phyloP scores from a whole-genome alignment of 2,329 filamentous ascomycete genomes.

The Neocucurbitaria cava region DNA sequence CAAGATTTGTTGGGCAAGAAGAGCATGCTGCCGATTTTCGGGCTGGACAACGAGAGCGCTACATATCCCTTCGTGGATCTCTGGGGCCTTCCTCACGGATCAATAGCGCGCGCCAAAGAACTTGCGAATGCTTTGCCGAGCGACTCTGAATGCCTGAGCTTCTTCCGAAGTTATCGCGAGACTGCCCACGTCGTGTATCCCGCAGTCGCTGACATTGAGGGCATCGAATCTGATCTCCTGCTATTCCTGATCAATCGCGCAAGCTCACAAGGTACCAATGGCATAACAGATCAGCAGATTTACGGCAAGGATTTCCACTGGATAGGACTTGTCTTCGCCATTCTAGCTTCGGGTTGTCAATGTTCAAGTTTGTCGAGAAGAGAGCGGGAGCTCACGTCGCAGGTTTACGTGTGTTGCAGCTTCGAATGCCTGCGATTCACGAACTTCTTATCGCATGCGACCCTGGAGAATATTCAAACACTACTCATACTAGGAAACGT shows the following conservation, averaged over 20 bases:
- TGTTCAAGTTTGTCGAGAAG: conserved; percentile 65
- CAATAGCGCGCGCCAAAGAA: conserved; percentile 63
- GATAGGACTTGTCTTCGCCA: conserved; percentile 66
- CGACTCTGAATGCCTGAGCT: conserved; percentile 64
- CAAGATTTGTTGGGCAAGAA: conserved; percentile 65
- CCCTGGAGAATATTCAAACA: conserved; percentile 67
- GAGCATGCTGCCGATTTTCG: conserved; percentile 67
- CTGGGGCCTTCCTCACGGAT: conserved; percentile 67
- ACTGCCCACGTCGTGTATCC: conserved; percentile 67
- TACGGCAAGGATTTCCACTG: conserved; percentile 66
- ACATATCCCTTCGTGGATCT: conserved; percentile 71
- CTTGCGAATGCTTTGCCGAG: conserved; percentile 65
- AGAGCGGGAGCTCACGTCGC: conserved; percentile 67
- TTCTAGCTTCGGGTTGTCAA: conserved; percentile 68
- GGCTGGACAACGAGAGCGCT: conserved; percentile 68
- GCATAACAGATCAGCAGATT: conserved; percentile 61
- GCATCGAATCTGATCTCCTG: conserved; percentile 62
- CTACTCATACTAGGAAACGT: conserved; percentile 68
- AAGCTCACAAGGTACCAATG: conserved; percentile 50
- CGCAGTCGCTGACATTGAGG: conserved; percentile 63
- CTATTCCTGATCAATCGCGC: conserved; percentile 61
- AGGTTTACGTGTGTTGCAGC: conserved; percentile 70
- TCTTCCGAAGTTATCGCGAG: conserved; percentile 65
- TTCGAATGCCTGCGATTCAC: conserved; percentile 70
- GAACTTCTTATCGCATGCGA: conserved; percentile 68